Conservation (phyloP, 495 filamentous ascomycete species). For the Parathielavia hyrcaniae region DNA sequence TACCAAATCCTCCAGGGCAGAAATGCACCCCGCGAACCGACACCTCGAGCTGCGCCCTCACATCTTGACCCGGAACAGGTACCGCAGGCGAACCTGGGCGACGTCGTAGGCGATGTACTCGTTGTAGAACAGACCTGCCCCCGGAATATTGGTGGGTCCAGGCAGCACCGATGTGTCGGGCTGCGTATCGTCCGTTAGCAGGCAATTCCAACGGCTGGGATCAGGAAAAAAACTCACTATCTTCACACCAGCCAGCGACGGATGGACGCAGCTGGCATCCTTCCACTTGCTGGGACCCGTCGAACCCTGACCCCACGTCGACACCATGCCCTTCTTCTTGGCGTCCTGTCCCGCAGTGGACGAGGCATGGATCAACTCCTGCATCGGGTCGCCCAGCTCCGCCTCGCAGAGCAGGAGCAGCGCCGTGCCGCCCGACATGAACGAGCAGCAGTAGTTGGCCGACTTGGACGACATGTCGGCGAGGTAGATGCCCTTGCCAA, state of each 20-base stretch:
- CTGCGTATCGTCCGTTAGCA: constrained; percentile 29
- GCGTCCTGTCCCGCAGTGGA: constrained; percentile 59
- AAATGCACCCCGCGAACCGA: background rate
- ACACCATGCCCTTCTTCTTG: constrained; percentile 50
- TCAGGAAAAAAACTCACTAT: constrained; percentile 43
- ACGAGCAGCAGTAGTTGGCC: constrained; percentile 64
- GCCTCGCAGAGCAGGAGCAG: constrained; percentile 71
- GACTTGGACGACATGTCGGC: constrained; percentile 73
- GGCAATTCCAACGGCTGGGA: background rate
- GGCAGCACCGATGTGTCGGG: constrained; percentile 42
- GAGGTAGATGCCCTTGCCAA: constrained; percentile 86
- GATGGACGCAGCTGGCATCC: constrained; percentile 61
- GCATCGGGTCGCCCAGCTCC: constrained; percentile 67
- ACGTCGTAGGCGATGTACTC: constrained; percentile 79
- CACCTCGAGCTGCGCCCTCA: constrained; percentile 2
- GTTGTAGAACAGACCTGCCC: constrained; percentile 49
- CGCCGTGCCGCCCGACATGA: constrained; percentile 42
- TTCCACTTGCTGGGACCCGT: constrained; percentile 64
- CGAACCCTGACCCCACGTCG: constrained; percentile 60
- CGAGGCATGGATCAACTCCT: constrained; percentile 46
- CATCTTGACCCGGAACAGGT: constrained; percentile 64
- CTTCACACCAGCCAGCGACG: constrained; percentile 54
- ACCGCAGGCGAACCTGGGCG: constrained; percentile 68
- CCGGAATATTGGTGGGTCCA: constrained; percentile 32
- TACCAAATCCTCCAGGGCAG: background rate